phyloP scores from a whole-genome alignment of 345 rosid species.

The Citrus reticulata region DNA sequence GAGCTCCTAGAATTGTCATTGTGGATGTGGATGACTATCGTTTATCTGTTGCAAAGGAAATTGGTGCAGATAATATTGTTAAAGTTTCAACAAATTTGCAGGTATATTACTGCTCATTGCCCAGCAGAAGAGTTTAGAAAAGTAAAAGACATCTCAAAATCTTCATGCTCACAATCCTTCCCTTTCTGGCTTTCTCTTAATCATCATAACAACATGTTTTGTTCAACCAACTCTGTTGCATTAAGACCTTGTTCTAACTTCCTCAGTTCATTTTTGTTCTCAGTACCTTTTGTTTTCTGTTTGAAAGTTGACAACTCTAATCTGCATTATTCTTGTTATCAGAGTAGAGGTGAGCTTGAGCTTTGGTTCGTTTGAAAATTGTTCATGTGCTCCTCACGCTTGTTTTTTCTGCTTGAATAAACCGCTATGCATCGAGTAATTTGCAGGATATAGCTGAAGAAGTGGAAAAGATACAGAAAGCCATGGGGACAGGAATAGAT shows the following conservation, averaged over 20 bases:
- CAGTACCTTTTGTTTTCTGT: not conserved
- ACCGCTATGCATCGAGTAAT: not conserved
- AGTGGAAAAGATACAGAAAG: slow-evolving; percentile 50
- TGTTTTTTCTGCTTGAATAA: not conserved
- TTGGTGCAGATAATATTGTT: slow-evolving; percentile 65
- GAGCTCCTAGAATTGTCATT: slow-evolving; percentile 73
- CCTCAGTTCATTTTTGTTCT: not conserved
- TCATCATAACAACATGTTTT: no score
- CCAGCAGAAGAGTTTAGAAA: not conserved
- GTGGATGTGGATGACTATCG: slow-evolving; percentile 76
- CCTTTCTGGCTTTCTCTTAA: no score
- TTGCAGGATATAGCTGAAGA: slow-evolving; percentile 64
- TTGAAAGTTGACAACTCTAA: not conserved
- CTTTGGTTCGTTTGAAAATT: not conserved
- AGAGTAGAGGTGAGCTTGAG: not conserved
- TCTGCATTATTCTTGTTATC: not conserved
- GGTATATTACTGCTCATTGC: slow-evolving; percentile 33
- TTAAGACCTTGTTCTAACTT: not conserved
- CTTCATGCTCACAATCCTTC: not conserved
- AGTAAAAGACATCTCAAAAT: not conserved
- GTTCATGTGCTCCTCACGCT: not conserved
- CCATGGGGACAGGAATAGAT: slow-evolving; percentile 59
- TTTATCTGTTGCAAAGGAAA: slow-evolving; percentile 65
- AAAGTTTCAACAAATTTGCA: slow-evolving; percentile 57
- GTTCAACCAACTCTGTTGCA: not conserved